phyloP scores from a whole-genome alignment of 768 basidiomycete species.

The Paxillus involutus region DNA sequence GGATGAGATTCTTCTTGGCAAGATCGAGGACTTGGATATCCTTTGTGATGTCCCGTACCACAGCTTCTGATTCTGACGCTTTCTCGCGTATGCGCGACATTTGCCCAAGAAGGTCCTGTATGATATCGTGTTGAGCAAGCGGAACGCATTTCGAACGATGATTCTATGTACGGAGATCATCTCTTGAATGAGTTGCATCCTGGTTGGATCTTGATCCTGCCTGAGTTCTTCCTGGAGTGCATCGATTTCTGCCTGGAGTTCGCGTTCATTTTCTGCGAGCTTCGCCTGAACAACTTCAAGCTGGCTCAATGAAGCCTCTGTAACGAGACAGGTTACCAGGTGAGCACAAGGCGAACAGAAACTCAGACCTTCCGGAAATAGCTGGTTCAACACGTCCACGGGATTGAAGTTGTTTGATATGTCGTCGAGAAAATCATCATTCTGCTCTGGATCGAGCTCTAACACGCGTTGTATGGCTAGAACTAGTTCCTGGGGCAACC shows the following conservation, averaged over 20 bases:
- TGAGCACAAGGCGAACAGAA: not conserved
- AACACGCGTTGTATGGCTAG: constrained; percentile 72
- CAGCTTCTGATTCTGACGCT: constrained; percentile 94
- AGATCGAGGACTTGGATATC: constrained; percentile 94
- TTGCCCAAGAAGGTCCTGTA: constrained; percentile 88
- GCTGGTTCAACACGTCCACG: constrained; percentile 51
- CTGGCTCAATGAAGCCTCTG: constrained; percentile 76
- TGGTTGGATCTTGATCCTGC: constrained; percentile 79
- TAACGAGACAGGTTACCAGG: constrained; percentile 1
- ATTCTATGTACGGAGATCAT: constrained; percentile 79
- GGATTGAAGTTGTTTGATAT: constrained; percentile 58
- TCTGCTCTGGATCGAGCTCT: constrained; percentile 44
- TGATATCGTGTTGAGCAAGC: constrained; percentile 6
- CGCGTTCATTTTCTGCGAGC: constrained; percentile 66
- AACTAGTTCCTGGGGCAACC: constrained; percentile 66
- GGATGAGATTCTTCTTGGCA: constrained; percentile 89
- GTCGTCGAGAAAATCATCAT: constrained; percentile 56
- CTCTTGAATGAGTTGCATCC: constrained; percentile 90
- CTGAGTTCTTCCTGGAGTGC: constrained; percentile 64
- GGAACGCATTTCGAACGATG: not conserved
- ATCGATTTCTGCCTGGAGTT: constrained; percentile 72
- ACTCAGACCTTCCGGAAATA: constrained; percentile 77
- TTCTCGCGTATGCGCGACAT: constrained; percentile 97
- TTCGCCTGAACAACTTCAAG: constrained; percentile 70
- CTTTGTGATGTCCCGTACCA: constrained; percentile 92